Conservation (phyloP, 345 rosid genomes). For the Camelina laxa region DNA sequence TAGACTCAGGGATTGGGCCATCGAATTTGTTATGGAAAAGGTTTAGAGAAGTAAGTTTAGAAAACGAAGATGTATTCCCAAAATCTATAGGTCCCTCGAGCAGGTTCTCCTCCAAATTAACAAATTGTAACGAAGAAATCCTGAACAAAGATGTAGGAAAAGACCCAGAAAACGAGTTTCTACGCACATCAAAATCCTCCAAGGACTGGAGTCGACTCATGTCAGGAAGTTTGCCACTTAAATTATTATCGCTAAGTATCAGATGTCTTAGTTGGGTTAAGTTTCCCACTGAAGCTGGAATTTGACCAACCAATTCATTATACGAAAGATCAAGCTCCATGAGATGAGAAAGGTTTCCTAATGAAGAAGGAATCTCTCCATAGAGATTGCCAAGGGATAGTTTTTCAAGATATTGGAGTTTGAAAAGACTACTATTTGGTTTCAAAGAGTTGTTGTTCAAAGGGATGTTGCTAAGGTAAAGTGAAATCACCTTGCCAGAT, state of each 20-base stretch:
- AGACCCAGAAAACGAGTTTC: neutral
- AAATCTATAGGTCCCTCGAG: conserved; percentile 1
- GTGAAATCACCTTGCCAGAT: neutral
- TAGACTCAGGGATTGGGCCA: neutral
- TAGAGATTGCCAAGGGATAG: neutral
- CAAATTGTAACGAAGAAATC: neutral
- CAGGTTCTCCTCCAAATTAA: neutral
- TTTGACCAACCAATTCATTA: neutral
- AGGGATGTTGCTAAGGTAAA: fast-evolving
- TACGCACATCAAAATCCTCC: neutral
- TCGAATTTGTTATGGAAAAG: neutral
- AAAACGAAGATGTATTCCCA: neutral
- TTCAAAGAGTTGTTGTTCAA: neutral
- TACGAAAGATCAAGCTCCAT: fast-evolving
- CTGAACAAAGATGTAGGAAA: conserved; percentile 1
- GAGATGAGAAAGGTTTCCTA: conserved; percentile 31
- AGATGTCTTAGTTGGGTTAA: neutral
- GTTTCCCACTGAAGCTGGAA: conserved; percentile 9
- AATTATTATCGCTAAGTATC: neutral
- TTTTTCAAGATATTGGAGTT: neutral
- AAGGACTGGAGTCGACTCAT: neutral
- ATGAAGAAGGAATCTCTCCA: conserved; percentile 23
- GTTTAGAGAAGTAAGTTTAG: fast-evolving
- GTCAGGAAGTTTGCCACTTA: neutral
- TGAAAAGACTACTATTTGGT: conserved; percentile 8